phyloP scores from a whole-genome alignment of 225 moss, liverwort and hornwort genomes.

The Straminergon stramineum region DNA sequence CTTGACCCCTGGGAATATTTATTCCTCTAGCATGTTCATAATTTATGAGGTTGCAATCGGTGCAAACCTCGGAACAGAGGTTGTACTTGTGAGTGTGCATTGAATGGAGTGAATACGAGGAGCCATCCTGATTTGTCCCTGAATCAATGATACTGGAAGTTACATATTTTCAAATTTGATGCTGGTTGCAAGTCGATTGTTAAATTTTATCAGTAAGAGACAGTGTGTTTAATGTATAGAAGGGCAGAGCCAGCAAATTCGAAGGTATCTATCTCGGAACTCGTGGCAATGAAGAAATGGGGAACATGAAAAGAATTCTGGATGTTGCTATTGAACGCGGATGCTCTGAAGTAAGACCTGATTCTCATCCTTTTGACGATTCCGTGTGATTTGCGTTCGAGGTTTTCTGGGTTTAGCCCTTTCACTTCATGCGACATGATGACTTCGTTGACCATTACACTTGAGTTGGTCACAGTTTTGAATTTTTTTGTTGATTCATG shows the following conservation, averaged over 20 bases:
- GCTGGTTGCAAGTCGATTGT: background rate
- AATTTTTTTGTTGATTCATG: no score
- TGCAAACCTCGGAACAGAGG: fast-evolving
- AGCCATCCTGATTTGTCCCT: background rate
- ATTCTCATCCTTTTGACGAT: no score
- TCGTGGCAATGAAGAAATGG: fast-evolving
- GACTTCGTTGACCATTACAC: background rate
- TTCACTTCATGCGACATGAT: background rate
- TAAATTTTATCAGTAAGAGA: background rate
- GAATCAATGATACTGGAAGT: no score
- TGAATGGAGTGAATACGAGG: background rate
- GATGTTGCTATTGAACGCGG: no score
- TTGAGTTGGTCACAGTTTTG: background rate
- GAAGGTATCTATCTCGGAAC: background rate
- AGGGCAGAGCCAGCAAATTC: no score
- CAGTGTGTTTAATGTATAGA: background rate
- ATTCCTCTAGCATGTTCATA: no score
- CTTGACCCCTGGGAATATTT: no score
- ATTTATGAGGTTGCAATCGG: background rate
- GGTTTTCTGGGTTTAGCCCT: no score
- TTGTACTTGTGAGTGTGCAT: background rate
- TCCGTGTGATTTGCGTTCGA: no score
- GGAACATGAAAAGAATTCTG: background rate
- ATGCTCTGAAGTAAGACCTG: background rate
- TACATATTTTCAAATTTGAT: background rate